phyloP scores from a whole-genome alignment of 2,329 filamentous ascomycete genomes.

The Calonectria montana region DNA sequence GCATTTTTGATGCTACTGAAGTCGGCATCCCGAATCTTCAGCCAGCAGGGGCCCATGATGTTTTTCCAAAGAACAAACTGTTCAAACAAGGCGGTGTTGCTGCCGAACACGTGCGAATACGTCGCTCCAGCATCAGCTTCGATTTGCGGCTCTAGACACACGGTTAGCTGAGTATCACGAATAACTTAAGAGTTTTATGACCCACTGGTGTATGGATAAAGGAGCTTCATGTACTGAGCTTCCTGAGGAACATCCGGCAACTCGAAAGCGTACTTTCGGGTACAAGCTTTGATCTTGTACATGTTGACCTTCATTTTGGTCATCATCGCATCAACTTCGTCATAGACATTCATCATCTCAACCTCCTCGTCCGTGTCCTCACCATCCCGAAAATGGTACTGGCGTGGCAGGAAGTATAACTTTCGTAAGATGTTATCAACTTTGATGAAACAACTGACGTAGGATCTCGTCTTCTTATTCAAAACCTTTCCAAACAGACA shows the following conservation, averaged over 20 bases:
- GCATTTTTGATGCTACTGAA: constrained; percentile 89
- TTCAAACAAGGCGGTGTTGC: constrained; percentile 93
- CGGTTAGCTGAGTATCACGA: constrained; percentile 28
- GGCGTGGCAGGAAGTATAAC: constrained; percentile 89
- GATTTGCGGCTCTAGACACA: constrained; percentile 69
- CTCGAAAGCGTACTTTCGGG: constrained; percentile 96
- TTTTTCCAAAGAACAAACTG: constrained; percentile 99
- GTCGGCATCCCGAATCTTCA: constrained; percentile 88
- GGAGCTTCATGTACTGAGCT: constrained; percentile 91
- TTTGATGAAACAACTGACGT: constrained; percentile 95
- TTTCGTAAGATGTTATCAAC: constrained; percentile 94
- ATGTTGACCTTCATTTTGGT: constrained; percentile 84
- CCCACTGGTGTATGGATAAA: constrained; percentile 89
- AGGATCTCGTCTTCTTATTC: constrained; percentile 82
- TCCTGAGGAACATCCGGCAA: constrained; percentile 88
- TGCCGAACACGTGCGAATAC: constrained; percentile 93
- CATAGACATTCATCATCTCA: constrained; percentile 88
- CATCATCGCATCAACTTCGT: constrained; percentile 91
- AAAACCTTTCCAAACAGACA: constrained; percentile 97
- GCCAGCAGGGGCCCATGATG: constrained; percentile 98
- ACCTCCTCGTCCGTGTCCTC: constrained; percentile 81
- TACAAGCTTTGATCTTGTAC: constrained; percentile 93
- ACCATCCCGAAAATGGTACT: constrained; percentile 67
- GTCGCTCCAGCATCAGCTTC: constrained; percentile 85
- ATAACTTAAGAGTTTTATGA: not conserved